These are phyloP conservation scores for Yamadazyma sp. DNA, from an alignment of 805 yeast species.

Conservation along the genomic window DNA sequence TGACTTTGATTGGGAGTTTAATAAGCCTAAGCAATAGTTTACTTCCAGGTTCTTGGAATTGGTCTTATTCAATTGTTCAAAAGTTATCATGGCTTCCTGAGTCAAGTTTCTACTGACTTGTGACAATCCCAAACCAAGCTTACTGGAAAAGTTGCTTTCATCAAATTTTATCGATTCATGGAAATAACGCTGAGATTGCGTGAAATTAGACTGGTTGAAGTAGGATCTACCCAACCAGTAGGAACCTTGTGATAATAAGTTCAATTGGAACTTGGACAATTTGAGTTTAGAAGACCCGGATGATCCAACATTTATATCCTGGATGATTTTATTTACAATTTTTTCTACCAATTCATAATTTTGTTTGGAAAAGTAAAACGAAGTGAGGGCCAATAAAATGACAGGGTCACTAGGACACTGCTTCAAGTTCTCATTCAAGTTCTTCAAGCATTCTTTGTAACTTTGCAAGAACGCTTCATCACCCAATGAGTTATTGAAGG, in stretches of 20 bases:
- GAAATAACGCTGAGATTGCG: conserved; percentile 70
- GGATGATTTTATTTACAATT: conserved; percentile 52
- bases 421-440: conserved; percentile 38
- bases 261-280: conserved; percentile 29
- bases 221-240: conserved; percentile 87
- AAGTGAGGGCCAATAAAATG: conserved; percentile 63
- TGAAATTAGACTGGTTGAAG: conserved; percentile 58
- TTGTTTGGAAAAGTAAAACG: conserved; percentile 70
- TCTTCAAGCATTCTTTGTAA: conserved; percentile 59
- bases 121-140: conserved; percentile 83
- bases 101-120: conserved; percentile 69
- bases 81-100: conserved; percentile 83
- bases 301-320: conserved; percentile 19
- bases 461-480: conserved; percentile 60
- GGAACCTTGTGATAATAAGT: conserved; percentile 35
- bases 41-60: conserved; percentile 74
- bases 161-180: conserved; percentile 68
- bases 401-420: conserved; percentile 54
- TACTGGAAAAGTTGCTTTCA: conserved; percentile 65
- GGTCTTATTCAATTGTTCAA: conserved; percentile 68
- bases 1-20: conserved; percentile 56
- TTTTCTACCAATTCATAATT: conserved; percentile 57
- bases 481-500: conserved; percentile 54
- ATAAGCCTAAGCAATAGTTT: conserved; percentile 69
- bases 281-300: conserved; percentile 17